Conservation (phyloP, 2,329 filamentous ascomycete species). For the Ceratocystis diversiconidia region DNA sequence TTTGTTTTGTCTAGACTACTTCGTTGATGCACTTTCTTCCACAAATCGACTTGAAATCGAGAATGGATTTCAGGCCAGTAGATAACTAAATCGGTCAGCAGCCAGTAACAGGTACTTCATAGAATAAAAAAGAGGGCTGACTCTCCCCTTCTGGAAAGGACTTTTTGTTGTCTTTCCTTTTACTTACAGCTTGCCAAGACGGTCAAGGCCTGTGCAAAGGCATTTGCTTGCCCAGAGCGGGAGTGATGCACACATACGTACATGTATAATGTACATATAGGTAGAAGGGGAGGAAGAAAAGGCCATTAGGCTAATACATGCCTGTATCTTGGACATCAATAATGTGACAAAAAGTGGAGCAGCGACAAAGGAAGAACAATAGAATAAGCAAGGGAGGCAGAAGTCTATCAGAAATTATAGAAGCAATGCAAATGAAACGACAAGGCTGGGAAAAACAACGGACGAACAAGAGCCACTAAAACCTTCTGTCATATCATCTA, state of each 20-base stretch:
- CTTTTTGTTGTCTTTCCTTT: neutral
- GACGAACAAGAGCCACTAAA: neutral
- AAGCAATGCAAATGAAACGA: too few species aligned
- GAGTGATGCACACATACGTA: neutral
- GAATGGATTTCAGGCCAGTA: too few species aligned
- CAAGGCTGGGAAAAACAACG: neutral
- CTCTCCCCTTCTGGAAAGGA: neutral
- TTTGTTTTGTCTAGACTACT: too few species aligned
- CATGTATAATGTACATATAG: neutral
- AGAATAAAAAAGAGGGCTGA: too few species aligned
- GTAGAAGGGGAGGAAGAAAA: neutral
- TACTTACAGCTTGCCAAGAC: neutral
- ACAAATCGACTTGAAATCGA: too few species aligned
- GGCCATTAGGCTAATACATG: neutral
- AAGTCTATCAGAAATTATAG: neutral
- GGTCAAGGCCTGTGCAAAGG: slow-evolving; percentile 1
- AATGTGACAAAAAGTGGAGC: neutral
- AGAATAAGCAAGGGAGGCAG: neutral
- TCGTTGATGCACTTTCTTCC: too few species aligned
- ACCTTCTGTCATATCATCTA: too few species aligned
- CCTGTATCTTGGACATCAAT: neutral
- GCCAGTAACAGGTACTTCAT: neutral
- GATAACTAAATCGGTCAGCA: neutral
- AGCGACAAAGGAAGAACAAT: neutral
- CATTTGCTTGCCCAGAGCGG: neutral